These are phyloP conservation scores for Plantago lanceolata DNA, from an alignment of 305 asterid genomes.

Conservation along the genomic window DNA sequence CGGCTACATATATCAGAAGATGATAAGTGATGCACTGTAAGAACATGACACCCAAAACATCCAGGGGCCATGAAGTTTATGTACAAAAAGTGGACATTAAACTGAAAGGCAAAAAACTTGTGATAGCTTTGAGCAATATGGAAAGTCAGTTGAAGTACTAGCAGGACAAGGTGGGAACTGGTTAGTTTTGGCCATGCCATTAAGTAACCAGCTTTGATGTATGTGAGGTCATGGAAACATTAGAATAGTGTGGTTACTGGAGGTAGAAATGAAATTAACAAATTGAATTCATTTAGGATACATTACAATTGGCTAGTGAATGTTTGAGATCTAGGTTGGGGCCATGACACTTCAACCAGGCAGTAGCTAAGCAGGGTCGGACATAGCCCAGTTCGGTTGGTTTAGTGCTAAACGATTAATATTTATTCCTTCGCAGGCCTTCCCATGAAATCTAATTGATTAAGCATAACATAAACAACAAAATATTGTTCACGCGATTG, in stretches of 20 bases:
- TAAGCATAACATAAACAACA: too few species aligned
- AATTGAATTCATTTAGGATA: neutral
- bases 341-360: too few species aligned
- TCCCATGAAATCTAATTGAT: too few species aligned
- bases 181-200: neutral
- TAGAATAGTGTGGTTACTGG: neutral
- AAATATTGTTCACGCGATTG: too few species aligned
- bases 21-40: neutral
- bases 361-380: neutral
- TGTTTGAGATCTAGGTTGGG: neutral
- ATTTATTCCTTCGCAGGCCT: too few species aligned
- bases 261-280: neutral
- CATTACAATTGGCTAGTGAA: neutral
- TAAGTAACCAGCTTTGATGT: neutral
- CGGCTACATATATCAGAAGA: neutral
- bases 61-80: neutral
- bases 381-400: neutral
- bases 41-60: neutral
- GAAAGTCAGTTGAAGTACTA: neutral
- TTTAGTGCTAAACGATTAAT: neutral
- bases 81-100: neutral
- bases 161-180: neutral
- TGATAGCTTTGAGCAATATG: neutral
- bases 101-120: neutral
- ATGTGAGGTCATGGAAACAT: neutral